Conservation (phyloP, 805 yeast genomes). For the Pichia ethanolica region DNA sequence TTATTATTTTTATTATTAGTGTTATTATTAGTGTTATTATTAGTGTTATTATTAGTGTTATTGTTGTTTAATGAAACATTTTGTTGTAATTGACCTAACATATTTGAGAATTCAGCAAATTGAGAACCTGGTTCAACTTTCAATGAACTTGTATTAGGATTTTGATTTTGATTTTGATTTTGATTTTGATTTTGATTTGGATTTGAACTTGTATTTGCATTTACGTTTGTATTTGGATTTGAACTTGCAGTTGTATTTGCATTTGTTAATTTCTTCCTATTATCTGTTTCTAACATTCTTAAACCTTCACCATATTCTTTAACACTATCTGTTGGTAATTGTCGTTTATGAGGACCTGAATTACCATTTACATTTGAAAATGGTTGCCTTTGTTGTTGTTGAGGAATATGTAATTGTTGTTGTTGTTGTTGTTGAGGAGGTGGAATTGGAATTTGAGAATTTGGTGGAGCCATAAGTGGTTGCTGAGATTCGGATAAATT, state of each 20-base stretch:
- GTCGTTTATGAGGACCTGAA: conserved; percentile 10
- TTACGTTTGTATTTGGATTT: conserved; percentile 13
- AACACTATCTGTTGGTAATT: conserved; percentile 19
- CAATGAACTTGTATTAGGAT: not conserved
- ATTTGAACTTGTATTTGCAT: conserved; percentile 11
- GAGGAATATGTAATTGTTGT: not conserved
- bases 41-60: not conserved
- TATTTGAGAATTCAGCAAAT: conserved; percentile 14
- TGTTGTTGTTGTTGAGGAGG: not conserved
- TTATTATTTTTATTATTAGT: not conserved
- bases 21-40: not conserved
- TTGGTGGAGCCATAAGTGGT: not conserved
- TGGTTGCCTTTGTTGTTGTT: conserved; percentile 12
- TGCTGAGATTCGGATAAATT: not conserved
- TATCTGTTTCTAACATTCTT: conserved; percentile 67
- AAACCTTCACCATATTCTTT: conserved; percentile 80
- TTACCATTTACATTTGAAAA: conserved; percentile 9
- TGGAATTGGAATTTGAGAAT: not conserved
- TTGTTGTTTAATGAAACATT: not conserved
- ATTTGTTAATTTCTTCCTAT: conserved; percentile 47
- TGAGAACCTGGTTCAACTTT: conserved; percentile 10
- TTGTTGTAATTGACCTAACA: conserved; percentile 14
- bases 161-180: conserved; percentile 11
- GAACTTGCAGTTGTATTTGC: conserved; percentile 3
- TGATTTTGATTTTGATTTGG: conserved; percentile 1